Evolutionary conservation across 345 rosid species (phyloP).

Genomic region (Jatropha curcas): DNA sequence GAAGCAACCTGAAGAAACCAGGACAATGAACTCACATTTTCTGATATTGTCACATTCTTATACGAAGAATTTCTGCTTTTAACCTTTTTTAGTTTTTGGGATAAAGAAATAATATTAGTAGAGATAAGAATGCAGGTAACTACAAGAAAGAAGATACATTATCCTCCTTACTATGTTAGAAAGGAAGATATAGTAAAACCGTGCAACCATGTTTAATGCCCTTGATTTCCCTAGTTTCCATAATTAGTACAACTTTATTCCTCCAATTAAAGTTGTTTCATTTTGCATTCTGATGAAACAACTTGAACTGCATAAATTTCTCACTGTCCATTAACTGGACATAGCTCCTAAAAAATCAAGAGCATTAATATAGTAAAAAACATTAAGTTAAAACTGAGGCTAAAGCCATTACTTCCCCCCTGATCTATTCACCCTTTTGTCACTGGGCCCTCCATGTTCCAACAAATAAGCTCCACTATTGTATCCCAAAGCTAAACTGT

Average conservation of each 20-base stretch:
- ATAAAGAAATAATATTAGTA: background rate
- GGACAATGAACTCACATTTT: slow-evolving; percentile 1
- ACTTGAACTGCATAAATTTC: too few relatives aligned
- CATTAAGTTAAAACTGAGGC: too few relatives aligned
- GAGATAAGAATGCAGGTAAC: background rate
- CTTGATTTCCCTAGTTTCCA: background rate
- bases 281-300: too few relatives aligned
- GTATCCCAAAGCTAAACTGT: too few relatives aligned
- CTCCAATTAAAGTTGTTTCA: background rate
- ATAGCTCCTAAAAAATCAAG: too few relatives aligned
- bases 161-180: background rate
- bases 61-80: background rate
- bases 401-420: too few relatives aligned
- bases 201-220: background rate
- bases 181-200: background rate
- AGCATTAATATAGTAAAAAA: too few relatives aligned
- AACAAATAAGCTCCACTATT: too few relatives aligned
- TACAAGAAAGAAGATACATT: background rate
- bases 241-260: background rate
- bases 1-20: slow-evolving; percentile 74
- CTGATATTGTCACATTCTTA: background rate
- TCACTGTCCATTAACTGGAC: too few relatives aligned
- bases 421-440: too few relatives aligned
- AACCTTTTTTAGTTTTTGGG: background rate
- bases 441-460: too few relatives aligned